Evolutionary conservation across 352 stramenopile genomes (phyloP).

Genomic region (Globisporangium megalacanthum): DNA sequence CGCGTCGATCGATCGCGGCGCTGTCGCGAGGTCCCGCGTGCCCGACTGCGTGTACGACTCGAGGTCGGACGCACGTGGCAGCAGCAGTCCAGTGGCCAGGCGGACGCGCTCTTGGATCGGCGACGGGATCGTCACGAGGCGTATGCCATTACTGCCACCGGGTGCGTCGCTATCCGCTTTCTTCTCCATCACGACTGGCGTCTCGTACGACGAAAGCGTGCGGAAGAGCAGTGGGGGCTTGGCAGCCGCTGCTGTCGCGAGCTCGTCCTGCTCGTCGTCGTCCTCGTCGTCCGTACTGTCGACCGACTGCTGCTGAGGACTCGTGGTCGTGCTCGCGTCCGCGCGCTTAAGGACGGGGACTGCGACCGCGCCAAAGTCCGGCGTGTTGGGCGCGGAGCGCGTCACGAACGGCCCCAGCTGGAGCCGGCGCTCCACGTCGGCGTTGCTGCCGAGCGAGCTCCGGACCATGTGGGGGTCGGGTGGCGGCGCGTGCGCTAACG

Average conservation of each 20-base stretch:
- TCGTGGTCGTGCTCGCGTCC: conserved; percentile 14
- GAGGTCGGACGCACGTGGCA: conserved; percentile 44
- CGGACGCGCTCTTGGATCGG: conserved; percentile 69
- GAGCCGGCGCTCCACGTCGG: conserved; percentile 15
- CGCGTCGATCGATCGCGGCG: conserved; percentile 13
- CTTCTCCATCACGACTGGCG: conserved; percentile 55
- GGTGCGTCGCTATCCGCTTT: conserved; percentile 17
- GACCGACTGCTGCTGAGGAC: conserved; percentile 18
- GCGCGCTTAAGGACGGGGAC: conserved; percentile 5
- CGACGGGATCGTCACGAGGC: conserved; percentile 34
- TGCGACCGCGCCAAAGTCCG: conserved; percentile 20
- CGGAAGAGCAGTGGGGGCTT: conserved; percentile 60
- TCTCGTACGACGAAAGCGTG: conserved; percentile 78
- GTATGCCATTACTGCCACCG: conserved; percentile 4
- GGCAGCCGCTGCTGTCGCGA: conserved; percentile 9
- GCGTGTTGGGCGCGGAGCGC: conserved; percentile 43
- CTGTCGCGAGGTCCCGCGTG: neutral
- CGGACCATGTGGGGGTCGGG: neutral
- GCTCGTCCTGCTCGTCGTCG: conserved; percentile 23
- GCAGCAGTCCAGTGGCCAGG: conserved; percentile 32
- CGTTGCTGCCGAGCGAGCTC: conserved; percentile 29
- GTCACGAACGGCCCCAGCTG: conserved; percentile 19
- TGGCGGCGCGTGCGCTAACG: neutral
- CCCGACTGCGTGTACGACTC: conserved; percentile 41
- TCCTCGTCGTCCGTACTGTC: conserved; percentile 32